phyloP scores from a whole-genome alignment of 148 eudicot genomes.

The Salicornia ramosissima region DNA sequence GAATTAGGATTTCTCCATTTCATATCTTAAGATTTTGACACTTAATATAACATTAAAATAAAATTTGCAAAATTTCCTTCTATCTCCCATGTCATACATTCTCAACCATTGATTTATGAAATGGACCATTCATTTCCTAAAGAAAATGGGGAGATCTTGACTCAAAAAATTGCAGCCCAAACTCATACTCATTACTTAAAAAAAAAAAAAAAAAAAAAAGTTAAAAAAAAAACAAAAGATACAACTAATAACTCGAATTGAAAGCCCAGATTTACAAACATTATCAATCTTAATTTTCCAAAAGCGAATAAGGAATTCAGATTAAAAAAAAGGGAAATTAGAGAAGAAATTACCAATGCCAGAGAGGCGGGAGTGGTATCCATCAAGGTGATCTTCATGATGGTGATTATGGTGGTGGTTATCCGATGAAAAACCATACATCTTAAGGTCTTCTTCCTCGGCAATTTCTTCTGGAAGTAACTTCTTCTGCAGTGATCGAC shows the following conservation, averaged over 20 bases:
- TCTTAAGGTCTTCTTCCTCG: constrained; percentile 78
- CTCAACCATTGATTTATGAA: too few species aligned
- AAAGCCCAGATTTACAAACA: not conserved
- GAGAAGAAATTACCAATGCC: constrained; percentile 45
- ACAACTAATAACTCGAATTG: not conserved
- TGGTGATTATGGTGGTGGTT: constrained; percentile 23
- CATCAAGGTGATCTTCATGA: constrained; percentile 26
- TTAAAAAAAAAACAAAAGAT: not conserved
- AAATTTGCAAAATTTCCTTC: too few species aligned
- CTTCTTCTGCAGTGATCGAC: constrained; percentile 20
- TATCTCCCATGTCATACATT: too few species aligned
- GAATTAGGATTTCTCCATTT: not conserved
- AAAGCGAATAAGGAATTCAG: not conserved
- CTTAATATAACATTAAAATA: too few species aligned
- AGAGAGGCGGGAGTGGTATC: constrained; percentile 37
- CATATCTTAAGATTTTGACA: too few species aligned
- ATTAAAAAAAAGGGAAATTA: not conserved
- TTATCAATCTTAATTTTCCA: not conserved
- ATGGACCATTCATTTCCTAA: too few species aligned
- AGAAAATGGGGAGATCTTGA: too few species aligned
- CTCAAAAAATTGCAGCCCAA: not conserved
- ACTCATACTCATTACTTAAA: too few species aligned
- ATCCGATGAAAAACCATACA: constrained; percentile 39
- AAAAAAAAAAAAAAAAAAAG: too few species aligned
- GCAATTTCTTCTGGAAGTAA: constrained; percentile 78